These are phyloP conservation scores for Vararia minispora DNA, from an alignment of 768 basidiomycete genomes.

Conservation along the genomic window DNA sequence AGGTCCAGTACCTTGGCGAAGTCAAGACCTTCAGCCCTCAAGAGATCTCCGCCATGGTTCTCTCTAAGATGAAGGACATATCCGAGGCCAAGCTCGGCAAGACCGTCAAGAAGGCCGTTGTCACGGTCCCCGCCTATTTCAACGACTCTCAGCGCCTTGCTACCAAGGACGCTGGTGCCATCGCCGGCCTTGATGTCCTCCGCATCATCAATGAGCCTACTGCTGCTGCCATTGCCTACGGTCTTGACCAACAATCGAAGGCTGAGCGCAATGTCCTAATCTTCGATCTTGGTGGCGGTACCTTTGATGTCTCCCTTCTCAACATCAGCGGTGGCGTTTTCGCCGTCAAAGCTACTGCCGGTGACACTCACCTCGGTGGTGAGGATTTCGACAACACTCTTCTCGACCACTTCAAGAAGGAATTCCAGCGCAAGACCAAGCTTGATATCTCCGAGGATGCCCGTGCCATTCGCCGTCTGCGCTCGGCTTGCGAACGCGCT, in stretches of 20 bases:
- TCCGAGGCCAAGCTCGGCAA: slow-evolving; percentile 99
- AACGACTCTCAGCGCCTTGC: slow-evolving; percentile 99
- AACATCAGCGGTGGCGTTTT: slow-evolving; percentile 98
- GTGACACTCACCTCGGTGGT: slow-evolving; percentile 98
- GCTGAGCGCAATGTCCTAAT: slow-evolving; percentile 97
- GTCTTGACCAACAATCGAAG: slow-evolving; percentile 91
- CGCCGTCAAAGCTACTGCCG: slow-evolving; percentile 98
- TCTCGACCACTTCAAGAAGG: slow-evolving; percentile 97
- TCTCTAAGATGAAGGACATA: slow-evolving; percentile 99
- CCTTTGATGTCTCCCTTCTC: slow-evolving; percentile 98
- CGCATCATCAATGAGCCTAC: slow-evolving; percentile 99
- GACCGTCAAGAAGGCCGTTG: slow-evolving; percentile 96
- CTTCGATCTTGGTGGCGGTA: slow-evolving; percentile 99
- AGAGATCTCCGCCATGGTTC: slow-evolving; percentile 99
- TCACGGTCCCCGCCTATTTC: slow-evolving; percentile 99
- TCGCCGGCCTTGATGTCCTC: slow-evolving; percentile 96
- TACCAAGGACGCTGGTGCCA: slow-evolving; percentile 98
- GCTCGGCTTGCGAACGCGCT: slow-evolving; percentile 98
- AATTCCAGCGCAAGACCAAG: slow-evolving; percentile 98
- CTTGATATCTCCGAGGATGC: slow-evolving; percentile 95
- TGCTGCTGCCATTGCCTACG: slow-evolving; percentile 97
- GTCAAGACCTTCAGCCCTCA: slow-evolving; percentile 95
- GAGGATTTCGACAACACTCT: slow-evolving; percentile 99
- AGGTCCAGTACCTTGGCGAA: slow-evolving; percentile 90
- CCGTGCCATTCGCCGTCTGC: slow-evolving; percentile 90